Conservation (phyloP, 2,329 filamentous ascomycete genomes). For the Colletotrichum sp. region DNA sequence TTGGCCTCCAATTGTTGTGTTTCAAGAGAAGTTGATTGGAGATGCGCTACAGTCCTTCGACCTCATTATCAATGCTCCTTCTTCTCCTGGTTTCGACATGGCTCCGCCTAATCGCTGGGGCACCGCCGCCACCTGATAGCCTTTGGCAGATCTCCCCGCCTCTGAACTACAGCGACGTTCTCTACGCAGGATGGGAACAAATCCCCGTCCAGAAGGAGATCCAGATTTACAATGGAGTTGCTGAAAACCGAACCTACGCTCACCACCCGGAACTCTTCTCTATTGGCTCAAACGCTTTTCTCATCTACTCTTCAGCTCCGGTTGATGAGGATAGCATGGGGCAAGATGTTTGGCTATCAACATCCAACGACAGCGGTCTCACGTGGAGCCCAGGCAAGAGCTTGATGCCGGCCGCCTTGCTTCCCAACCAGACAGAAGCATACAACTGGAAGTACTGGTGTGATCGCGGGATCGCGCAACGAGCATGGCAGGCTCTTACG, state of each 20-base stretch:
- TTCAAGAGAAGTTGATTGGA: not conserved
- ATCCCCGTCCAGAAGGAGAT: conserved; percentile 23
- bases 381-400: conserved; percentile 22
- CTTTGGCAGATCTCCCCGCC: conserved; percentile 25
- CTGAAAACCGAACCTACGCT: conserved; percentile 26
- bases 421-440: conserved; percentile 27
- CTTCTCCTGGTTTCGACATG: not conserved
- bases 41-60: not conserved
- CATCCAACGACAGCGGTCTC: conserved; percentile 23
- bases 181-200: conserved; percentile 30
- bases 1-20: not conserved
- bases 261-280: conserved; percentile 29
- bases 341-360: conserved; percentile 27
- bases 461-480: conserved; percentile 24
- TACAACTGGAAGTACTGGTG: conserved; percentile 29
- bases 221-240: conserved; percentile 26
- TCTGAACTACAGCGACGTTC: conserved; percentile 26
- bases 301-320: conserved; percentile 26
- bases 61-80: not conserved
- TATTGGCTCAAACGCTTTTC: conserved; percentile 20
- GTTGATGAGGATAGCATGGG: conserved; percentile 32
- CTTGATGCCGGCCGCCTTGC: conserved; percentile 26
- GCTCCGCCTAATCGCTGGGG: not conserved
- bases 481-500: conserved; percentile 21
- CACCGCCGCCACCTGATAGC: conserved; percentile 12